Conservation (phyloP, 768 basidiomycete species). For the Suillus alpinus region DNA sequence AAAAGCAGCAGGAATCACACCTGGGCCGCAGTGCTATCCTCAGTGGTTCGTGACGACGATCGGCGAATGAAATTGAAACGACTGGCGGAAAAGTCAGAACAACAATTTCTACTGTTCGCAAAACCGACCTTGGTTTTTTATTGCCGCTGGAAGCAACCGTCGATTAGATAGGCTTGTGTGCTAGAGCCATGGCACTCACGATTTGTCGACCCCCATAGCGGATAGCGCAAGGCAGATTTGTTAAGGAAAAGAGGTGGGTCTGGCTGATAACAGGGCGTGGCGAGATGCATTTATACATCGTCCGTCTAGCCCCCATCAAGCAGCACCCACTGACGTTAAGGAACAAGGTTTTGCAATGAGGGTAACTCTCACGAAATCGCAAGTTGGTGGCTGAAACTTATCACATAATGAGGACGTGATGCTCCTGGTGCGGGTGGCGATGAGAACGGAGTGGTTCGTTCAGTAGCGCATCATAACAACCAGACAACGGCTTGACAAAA, state of each 20-base stretch:
- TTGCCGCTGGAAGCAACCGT: neutral
- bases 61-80: neutral
- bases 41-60: neutral
- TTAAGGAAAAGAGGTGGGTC: neutral
- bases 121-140: neutral
- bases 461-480: neutral
- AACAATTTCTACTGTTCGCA: neutral
- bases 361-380: neutral
- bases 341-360: neutral
- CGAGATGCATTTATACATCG: neutral
- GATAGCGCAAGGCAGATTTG: neutral
- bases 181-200: neutral
- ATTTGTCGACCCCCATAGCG: neutral
- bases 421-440: neutral
- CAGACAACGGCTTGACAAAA: neutral
- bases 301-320: neutral
- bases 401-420: neutral
- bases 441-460: neutral
- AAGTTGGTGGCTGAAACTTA: neutral
- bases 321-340: neutral
- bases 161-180: neutral
- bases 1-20: neutral
- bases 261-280: no score
- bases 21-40: neutral
- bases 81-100: neutral